These are phyloP conservation scores for Ogataea haglerorum DNA, from an alignment of 805 yeast species.

Conservation along the genomic window DNA sequence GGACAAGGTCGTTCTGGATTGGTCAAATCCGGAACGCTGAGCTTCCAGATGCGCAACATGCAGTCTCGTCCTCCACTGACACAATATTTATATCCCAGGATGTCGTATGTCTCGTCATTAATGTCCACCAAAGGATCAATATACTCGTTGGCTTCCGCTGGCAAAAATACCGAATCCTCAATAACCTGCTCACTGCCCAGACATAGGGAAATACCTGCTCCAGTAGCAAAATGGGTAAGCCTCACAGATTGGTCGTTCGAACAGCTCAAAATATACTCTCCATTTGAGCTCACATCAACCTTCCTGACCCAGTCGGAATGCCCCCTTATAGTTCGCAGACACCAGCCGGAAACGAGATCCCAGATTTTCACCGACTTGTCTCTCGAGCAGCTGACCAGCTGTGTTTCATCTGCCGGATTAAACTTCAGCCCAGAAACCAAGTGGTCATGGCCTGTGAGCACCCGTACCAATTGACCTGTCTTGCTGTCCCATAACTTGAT, in stretches of 20 bases:
- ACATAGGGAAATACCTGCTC: conserved; percentile 63
- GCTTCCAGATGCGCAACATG: conserved; percentile 67
- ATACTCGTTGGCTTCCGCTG: conserved; percentile 43
- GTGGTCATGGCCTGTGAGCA: conserved; percentile 84
- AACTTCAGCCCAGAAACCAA: conserved; percentile 66
- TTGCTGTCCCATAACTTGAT: conserved; percentile 70
- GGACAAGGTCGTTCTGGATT: conserved; percentile 42
- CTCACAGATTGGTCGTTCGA: conserved; percentile 77
- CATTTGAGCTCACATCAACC: conserved; percentile 46
- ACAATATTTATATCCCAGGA: conserved; percentile 65
- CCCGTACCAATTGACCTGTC: conserved; percentile 37
- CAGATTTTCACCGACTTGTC: conserved; percentile 60
- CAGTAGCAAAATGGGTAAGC: conserved; percentile 60
- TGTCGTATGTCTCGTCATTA: conserved; percentile 26
- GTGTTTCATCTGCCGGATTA: conserved; percentile 42
- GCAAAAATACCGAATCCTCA: conserved; percentile 69
- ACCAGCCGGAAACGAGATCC: conserved; percentile 68
- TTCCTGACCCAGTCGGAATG: conserved; percentile 89
- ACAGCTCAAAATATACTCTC: conserved; percentile 64
- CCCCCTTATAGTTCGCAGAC: conserved; percentile 62
- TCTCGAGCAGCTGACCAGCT: conserved; percentile 59
- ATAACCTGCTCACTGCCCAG: conserved; percentile 82
- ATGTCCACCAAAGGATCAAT: conserved; percentile 43
- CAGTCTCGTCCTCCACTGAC: conserved; percentile 81
- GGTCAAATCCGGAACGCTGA: conserved; percentile 62